These are phyloP conservation scores for Prunus dulcis DNA, from an alignment of 306 rosid genomes.

Conservation along the genomic window DNA sequence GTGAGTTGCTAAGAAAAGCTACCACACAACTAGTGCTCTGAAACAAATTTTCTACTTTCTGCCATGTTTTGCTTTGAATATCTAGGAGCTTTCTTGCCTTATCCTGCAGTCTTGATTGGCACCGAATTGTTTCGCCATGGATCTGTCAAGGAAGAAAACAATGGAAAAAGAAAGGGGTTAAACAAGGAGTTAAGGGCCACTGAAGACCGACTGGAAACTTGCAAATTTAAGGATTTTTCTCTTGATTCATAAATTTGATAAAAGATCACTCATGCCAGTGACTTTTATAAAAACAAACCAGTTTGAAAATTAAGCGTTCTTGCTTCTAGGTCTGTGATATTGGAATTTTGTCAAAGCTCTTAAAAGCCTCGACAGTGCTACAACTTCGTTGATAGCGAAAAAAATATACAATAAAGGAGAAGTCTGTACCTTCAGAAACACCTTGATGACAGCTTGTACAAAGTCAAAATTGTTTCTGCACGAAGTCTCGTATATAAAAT, in stretches of 20 bases:
- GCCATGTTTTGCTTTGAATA: slow-evolving; percentile 71
- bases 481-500: slow-evolving; percentile 69
- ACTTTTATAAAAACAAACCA: no score
- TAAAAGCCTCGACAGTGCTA: not conserved
- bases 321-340: not conserved
- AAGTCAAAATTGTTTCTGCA: slow-evolving; percentile 84
- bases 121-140: slow-evolving; percentile 81
- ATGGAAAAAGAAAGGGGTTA: not conserved
- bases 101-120: slow-evolving; percentile 59
- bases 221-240: not conserved
- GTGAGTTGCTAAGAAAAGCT: slow-evolving; percentile 73
- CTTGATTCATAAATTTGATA: not conserved
- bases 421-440: slow-evolving; percentile 73
- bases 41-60: slow-evolving; percentile 67
- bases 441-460: slow-evolving; percentile 77
- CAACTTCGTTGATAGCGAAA: not conserved
- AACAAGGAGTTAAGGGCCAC: not conserved
- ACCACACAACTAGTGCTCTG: slow-evolving; percentile 74
- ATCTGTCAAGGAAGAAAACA: slow-evolving; percentile 42
- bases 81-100: slow-evolving; percentile 83
- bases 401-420: not conserved
- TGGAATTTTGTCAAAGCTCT: not conserved
- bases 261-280: not conserved
- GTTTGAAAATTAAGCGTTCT: no score
- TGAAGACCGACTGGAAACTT: not conserved